Conservation (phyloP, 2,329 filamentous ascomycete species). For the Colletotrichum gigasporum region DNA sequence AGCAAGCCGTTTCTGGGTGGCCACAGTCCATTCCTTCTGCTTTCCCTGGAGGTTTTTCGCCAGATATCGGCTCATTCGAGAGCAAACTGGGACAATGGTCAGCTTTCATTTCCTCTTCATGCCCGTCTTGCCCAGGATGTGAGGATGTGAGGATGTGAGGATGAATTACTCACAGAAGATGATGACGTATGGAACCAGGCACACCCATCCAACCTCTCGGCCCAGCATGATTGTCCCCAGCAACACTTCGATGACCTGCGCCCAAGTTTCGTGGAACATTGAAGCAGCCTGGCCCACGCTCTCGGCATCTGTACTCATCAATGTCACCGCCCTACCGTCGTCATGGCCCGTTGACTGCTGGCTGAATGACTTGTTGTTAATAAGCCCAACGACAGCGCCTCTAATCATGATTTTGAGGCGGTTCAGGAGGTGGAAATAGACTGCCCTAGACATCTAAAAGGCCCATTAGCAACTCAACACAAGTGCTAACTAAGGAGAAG, state of each 20-base stretch:
- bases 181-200: slow-evolving; percentile 48
- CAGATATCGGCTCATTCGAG: slow-evolving; percentile 7
- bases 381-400: slow-evolving; percentile 1
- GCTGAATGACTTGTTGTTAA: background rate
- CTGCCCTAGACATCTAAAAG: background rate
- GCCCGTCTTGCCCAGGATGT: background rate
- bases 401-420: slow-evolving; percentile 9
- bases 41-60: slow-evolving; percentile 5
- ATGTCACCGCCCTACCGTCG: slow-evolving; percentile 12
- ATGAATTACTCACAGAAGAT: slow-evolving; percentile 40
- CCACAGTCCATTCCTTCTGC: slow-evolving; percentile 11
- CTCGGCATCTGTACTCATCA: slow-evolving; percentile 32
- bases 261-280: slow-evolving; percentile 35
- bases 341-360: background rate
- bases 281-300: slow-evolving; percentile 19
- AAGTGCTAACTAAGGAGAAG: no score
- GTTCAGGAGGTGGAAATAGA: slow-evolving; percentile 5
- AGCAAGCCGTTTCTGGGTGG: slow-evolving; percentile 40
- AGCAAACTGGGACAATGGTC: background rate
- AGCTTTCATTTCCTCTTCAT: background rate
- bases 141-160: no score
- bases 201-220: slow-evolving; percentile 34
- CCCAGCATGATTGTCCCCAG: slow-evolving; percentile 32
- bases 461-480: no score
- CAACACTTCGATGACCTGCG: slow-evolving; percentile 33